Conservation (phyloP, 495 filamentous ascomycete species). For the Durotheca rogersii region DNA sequence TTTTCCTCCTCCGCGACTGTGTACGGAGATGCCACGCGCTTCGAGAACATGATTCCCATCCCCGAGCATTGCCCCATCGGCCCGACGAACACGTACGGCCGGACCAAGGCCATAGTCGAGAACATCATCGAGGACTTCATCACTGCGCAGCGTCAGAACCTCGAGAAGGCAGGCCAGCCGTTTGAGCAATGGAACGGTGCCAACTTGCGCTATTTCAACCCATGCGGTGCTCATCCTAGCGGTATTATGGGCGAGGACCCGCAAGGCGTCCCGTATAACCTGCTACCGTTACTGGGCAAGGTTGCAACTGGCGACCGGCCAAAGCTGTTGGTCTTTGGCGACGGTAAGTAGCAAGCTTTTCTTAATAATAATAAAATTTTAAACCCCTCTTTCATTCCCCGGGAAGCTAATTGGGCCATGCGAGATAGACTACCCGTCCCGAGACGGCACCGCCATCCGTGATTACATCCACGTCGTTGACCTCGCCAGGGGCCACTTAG, state of each 20-base stretch:
- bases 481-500: conserved; percentile 80
- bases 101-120: conserved; percentile 91
- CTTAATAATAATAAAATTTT: not conserved
- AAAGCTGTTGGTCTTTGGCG: conserved; percentile 91
- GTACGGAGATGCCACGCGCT: conserved; percentile 95
- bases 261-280: conserved; percentile 92
- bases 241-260: conserved; percentile 99
- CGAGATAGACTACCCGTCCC: conserved; percentile 77
- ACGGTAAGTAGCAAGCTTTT: conserved; percentile 59
- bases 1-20: conserved; percentile 87
- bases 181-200: conserved; percentile 89
- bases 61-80: conserved; percentile 94
- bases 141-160: conserved; percentile 80
- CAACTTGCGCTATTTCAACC: conserved; percentile 96
- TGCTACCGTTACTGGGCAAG: conserved; percentile 90
- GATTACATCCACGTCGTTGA: conserved; percentile 69
- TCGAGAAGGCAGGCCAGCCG: conserved; percentile 73
- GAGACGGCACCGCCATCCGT: conserved; percentile 75
- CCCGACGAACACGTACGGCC: conserved; percentile 95
- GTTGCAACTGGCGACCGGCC: conserved; percentile 93
- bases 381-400: not conserved
- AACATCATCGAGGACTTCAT: conserved; percentile 86
- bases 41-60: conserved; percentile 98
- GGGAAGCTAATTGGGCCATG: not conserved
- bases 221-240: conserved; percentile 88